Evolutionary conservation across 164 flowering plant species (phyloP).

Genomic region (Stephania japonica): DNA sequence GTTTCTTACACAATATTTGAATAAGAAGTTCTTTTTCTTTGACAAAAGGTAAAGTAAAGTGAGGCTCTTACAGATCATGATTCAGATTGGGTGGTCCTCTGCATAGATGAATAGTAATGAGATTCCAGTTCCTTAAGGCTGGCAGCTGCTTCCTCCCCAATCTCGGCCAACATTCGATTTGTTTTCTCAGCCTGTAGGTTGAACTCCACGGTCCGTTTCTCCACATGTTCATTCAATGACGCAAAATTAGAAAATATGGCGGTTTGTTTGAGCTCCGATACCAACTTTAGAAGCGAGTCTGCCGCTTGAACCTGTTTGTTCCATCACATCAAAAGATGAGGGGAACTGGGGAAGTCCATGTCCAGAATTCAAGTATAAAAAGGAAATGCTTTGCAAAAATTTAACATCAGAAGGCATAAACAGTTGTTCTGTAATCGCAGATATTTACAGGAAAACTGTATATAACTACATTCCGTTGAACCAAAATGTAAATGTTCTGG

Average conservation of each 20-base stretch:
- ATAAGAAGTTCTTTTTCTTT: background rate
- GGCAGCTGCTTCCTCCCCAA: slow-evolving; percentile 91
- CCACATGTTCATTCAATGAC: slow-evolving; percentile 87
- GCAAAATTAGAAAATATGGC: slow-evolving; percentile 95
- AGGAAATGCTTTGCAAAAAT: background rate
- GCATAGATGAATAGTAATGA: slow-evolving; percentile 69
- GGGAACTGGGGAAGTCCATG: background rate
- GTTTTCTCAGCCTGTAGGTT: slow-evolving; percentile 62
- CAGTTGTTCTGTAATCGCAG: background rate
- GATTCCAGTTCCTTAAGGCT: slow-evolving; percentile 81
- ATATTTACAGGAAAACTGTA: background rate
- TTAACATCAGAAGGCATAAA: background rate
- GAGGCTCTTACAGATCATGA: slow-evolving; percentile 4
- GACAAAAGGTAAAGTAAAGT: background rate
- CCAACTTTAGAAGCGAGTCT: slow-evolving; percentile 84
- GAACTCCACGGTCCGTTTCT: slow-evolving; percentile 60
- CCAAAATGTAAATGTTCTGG: too few relatives aligned
- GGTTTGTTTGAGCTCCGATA: slow-evolving; percentile 93
- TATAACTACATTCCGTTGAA: background rate
- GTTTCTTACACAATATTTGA: background rate
- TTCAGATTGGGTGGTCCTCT: slow-evolving; percentile 23
- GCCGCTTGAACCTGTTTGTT: slow-evolving; percentile 82
- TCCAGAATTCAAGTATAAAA: too few relatives aligned
- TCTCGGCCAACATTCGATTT: slow-evolving; percentile 47
- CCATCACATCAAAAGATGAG: background rate